Conservation (phyloP, 371 early-diverging fungal species). For the Homolaphlyctis polyrhiza region DNA sequence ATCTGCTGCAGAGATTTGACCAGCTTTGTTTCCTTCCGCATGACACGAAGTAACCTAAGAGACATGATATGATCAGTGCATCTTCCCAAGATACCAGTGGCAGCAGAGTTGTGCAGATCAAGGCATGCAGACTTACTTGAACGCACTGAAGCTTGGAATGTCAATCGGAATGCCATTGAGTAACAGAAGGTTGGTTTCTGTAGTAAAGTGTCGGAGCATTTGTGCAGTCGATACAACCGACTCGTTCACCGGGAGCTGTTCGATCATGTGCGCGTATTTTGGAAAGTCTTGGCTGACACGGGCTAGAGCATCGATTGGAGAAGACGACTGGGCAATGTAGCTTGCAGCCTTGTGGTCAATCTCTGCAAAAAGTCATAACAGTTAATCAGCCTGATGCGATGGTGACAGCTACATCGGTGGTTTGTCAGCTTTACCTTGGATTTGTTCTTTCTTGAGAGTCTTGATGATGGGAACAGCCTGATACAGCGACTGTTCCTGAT, state of each 20-base stretch:
- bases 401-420: not conserved
- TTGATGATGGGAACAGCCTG: conserved; percentile 34
- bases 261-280: conserved; percentile 70
- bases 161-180: conserved; percentile 64
- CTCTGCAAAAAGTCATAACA: conserved; percentile 30
- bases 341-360: conserved; percentile 65
- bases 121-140: conserved; percentile 50
- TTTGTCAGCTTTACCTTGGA: conserved; percentile 44
- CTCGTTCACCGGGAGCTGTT: not conserved
- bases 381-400: too few species aligned
- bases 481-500: not conserved
- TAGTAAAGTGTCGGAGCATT: conserved; percentile 4
- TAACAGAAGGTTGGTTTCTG: conserved; percentile 45
- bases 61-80: not conserved
- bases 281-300: conserved; percentile 78
- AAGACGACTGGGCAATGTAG: conserved; percentile 49
- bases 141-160: conserved; percentile 55
- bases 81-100: too few species aligned
- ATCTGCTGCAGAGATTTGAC: conserved; percentile 19
- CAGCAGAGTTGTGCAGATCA: too few species aligned
- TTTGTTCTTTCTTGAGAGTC: conserved; percentile 54
- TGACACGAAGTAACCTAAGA: conserved; percentile 15
- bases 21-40: conserved; percentile 17
- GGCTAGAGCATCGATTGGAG: conserved; percentile 59
- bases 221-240: not conserved